These are phyloP conservation scores for Trichosporon ovoides DNA, from an alignment of 1,284 basidiomycete species.

Conservation along the genomic window DNA sequence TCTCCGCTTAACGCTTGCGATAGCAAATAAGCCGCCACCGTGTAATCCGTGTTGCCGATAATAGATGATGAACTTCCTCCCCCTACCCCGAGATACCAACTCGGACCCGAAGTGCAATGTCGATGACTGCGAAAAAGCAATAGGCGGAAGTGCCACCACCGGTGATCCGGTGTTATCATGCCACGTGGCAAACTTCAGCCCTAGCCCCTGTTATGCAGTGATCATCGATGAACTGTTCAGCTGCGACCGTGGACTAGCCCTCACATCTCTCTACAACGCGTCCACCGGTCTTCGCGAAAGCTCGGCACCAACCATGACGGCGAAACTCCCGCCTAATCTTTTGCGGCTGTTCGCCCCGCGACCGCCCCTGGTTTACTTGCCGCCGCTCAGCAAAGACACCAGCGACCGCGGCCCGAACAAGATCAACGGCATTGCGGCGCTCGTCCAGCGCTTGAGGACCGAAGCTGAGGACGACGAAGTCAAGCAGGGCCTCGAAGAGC, in stretches of 20 bases:
- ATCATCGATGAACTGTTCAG: too few species aligned
- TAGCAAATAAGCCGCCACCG: too few species aligned
- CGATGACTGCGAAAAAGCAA: too few species aligned
- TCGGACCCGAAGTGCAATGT: too few species aligned
- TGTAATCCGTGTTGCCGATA: too few species aligned
- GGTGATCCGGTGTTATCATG: too few species aligned
- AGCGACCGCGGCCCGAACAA: constrained; percentile 65
- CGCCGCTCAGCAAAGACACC: constrained; percentile 76
- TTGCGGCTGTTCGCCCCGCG: constrained; percentile 90
- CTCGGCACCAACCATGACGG: constrained; percentile 53
- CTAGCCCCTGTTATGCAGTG: too few species aligned
- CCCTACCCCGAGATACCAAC: too few species aligned
- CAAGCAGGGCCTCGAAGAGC: constrained; percentile 41
- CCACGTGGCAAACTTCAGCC: too few species aligned
- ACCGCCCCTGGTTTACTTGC: constrained; percentile 74
- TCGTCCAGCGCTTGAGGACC: constrained; percentile 69
- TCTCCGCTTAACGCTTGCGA: too few species aligned
- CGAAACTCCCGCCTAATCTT: constrained; percentile 85
- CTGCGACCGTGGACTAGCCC: not conserved
- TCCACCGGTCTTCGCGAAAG: not conserved
- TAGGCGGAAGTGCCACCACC: too few species aligned
- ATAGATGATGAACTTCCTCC: too few species aligned
- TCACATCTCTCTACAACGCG: not conserved
- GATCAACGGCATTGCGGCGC: constrained; percentile 64
- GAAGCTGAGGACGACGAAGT: constrained; percentile 58